Evolutionary conservation across 2,329 filamentous ascomycete species (phyloP), one percentile per base, ranked within the genome.

Genomic region (Aureobasidium sp.): DNA sequence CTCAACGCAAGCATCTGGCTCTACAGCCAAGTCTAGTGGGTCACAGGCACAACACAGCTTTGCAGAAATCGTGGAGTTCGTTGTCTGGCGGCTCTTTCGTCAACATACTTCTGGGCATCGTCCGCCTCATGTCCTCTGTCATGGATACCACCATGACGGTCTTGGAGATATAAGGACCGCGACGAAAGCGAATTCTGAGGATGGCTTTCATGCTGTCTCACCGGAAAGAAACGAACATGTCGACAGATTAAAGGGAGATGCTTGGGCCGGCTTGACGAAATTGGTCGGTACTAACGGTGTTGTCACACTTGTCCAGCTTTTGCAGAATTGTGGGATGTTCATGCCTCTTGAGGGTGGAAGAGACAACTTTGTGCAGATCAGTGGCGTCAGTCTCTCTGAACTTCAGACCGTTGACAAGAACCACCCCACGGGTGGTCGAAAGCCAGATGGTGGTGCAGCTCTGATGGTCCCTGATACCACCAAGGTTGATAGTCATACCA

Each of bases 261-360:
- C 88, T 43, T 99, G 94, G 94, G 84, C 86, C 13, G 82, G 87
- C 62, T 71, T 97, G 12, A 82, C 95, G 20, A 79, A 81, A 29
- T 76, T 96, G 5, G 76, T 97, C 12, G 94, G 93, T 0, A 82
- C 81, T 64, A 84, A 85, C 52, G 90, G 90, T 3, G 89, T 95
- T 65, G 80, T 80, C 27, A 86, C 93, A 64, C 90, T 97, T 84
- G 81, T 90, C 57, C 82, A 88, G 67, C 76, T 96, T 63, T 79
- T 97, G 5, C 74, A 92, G 2, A 85, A 94, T 64, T 90, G 87
- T 72, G 88, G 89, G 7, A 76, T 97, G 6, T 99, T 94, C 70
- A 69, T 83, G 13, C 76, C 82, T 4, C 73, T 95, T 12, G 75
- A 84, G 43, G 77, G 78, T 27, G 82, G 83, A 12, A 79, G 76